phyloP scores from a whole-genome alignment of 1,284 basidiomycete species.

The Rhodotorula sp. region DNA sequence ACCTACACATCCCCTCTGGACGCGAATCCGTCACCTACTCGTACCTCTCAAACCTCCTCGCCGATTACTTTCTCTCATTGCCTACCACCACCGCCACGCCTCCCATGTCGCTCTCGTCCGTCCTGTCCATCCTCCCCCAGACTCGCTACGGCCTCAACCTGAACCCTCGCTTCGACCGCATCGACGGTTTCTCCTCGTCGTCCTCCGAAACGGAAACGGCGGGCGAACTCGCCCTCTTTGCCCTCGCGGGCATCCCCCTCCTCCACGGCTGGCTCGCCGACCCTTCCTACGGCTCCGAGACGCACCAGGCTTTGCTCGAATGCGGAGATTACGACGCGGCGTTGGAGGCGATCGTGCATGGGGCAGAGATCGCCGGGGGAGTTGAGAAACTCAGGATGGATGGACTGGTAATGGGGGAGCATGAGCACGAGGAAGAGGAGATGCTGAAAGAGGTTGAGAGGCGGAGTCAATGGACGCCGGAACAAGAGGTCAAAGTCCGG shows the following conservation, averaged over 20 bases:
- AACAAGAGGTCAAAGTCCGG: conserved; percentile 61
- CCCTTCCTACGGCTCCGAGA: conserved; percentile 55
- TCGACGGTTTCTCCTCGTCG: conserved; percentile 59
- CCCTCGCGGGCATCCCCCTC: conserved; percentile 73
- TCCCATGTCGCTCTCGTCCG: conserved; percentile 63
- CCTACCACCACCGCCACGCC: conserved; percentile 53
- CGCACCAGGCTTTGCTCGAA: conserved; percentile 55
- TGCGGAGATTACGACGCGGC: conserved; percentile 56
- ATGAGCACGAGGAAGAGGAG: conserved; percentile 20
- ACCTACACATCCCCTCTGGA: conserved; percentile 64
- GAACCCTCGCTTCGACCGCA: conserved; percentile 72
- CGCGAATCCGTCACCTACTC: conserved; percentile 74
- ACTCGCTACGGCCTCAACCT: conserved; percentile 77
- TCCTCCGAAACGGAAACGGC: conserved; percentile 51
- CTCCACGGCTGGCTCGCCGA: conserved; percentile 93
- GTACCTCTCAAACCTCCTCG: conserved; percentile 74
- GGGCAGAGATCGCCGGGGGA: conserved; percentile 68
- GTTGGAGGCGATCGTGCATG: conserved; percentile 69
- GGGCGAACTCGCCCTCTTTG: conserved; percentile 72
- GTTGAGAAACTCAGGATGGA: conserved; percentile 25
- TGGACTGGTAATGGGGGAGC: conserved; percentile 16
- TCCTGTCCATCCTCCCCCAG: conserved; percentile 74
- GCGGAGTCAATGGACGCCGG: conserved; percentile 52
- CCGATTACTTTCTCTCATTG: conserved; percentile 64
- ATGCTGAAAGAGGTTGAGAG: conserved; percentile 25